Conservation (phyloP, 768 basidiomycete species). For the Boletus rubescentipes region DNA sequence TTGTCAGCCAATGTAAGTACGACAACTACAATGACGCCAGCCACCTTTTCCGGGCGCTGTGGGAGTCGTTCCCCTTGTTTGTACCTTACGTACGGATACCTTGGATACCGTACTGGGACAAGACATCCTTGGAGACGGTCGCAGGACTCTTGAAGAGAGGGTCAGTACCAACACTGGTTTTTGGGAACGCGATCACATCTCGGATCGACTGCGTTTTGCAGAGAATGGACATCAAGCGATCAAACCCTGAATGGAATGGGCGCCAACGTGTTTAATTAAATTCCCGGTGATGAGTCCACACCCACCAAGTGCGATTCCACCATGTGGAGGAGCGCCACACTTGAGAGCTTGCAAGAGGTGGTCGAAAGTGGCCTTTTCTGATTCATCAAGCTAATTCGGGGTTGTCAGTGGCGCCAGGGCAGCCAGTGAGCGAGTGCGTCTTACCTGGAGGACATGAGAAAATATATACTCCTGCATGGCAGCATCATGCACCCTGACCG, state of each 20-base stretch:
- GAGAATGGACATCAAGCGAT: conserved; percentile 88
- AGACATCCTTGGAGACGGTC: conserved; percentile 45
- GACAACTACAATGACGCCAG: not conserved
- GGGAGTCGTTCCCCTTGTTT: not conserved
- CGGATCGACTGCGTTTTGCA: conserved; percentile 86
- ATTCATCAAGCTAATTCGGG: conserved; percentile 59
- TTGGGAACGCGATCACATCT: conserved; percentile 97
- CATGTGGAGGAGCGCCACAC: conserved; percentile 94
- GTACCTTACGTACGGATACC: conserved; percentile 19
- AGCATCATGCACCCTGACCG: conserved; percentile 89
- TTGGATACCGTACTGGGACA: conserved; percentile 66
- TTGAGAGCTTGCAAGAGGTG: conserved; percentile 84
- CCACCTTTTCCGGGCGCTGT: not conserved
- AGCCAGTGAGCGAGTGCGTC: conserved; percentile 15
- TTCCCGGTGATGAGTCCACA: conserved; percentile 13
- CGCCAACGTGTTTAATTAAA: conserved; percentile 6
- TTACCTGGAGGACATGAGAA: conserved; percentile 70
- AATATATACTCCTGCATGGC: conserved; percentile 85
- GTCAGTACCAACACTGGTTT: conserved; percentile 81
- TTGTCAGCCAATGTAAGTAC: not conserved
- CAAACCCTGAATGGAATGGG: conserved; percentile 62
- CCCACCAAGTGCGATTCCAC: conserved; percentile 88
- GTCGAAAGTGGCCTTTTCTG: conserved; percentile 73
- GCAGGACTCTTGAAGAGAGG: conserved; percentile 89
- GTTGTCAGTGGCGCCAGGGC: conserved; percentile 12